Percentiles rank a stretch among this genome's conserved stretches.
phyloP scores from a whole-genome alignment of 202 grass and related monocot genomes.

The Zizania palustris region DNA sequence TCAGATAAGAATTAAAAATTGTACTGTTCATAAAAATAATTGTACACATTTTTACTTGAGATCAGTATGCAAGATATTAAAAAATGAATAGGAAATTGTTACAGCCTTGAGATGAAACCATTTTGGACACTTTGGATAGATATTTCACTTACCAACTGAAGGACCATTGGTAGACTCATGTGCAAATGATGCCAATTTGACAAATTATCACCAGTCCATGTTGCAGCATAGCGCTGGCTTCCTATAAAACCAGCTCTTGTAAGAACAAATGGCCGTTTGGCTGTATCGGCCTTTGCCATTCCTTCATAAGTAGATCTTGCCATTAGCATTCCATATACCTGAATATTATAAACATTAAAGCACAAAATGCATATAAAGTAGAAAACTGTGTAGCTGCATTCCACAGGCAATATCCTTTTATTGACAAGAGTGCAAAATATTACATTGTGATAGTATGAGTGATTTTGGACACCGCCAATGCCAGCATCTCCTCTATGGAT shows the following conservation, averaged over 20 bases:
- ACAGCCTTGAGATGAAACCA: slow-evolving; percentile 4
- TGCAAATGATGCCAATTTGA: slow-evolving; percentile 97
- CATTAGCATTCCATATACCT: slow-evolving; percentile 98
- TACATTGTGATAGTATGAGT: slow-evolving; percentile 92
- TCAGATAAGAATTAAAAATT: background rate
- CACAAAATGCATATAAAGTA: slow-evolving; percentile 26
- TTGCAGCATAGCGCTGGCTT: slow-evolving; percentile 96
- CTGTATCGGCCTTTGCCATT: slow-evolving; percentile 68
- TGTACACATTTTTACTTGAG: background rate
- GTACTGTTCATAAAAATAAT: background rate
- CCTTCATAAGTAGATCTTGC: slow-evolving; percentile 91
- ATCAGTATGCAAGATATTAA: background rate
- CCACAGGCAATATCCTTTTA: slow-evolving; percentile 2
- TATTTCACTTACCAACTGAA: slow-evolving; percentile 81
- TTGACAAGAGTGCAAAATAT: slow-evolving; percentile 31
- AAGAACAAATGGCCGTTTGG: slow-evolving; percentile 88
- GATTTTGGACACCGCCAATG: slow-evolving; percentile 84
- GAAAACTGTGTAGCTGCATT: background rate
- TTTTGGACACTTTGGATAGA: slow-evolving; percentile 4
- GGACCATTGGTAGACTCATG: slow-evolving; percentile 96
- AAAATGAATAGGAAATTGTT: background rate
- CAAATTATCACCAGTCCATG: slow-evolving; percentile 94
- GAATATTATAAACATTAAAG: slow-evolving; percentile 36
- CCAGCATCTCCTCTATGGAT: slow-evolving; percentile 79
- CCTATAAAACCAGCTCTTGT: slow-evolving; percentile 96